phyloP scores from a whole-genome alignment of 148 eudicot genomes.

The Cornus florida region DNA sequence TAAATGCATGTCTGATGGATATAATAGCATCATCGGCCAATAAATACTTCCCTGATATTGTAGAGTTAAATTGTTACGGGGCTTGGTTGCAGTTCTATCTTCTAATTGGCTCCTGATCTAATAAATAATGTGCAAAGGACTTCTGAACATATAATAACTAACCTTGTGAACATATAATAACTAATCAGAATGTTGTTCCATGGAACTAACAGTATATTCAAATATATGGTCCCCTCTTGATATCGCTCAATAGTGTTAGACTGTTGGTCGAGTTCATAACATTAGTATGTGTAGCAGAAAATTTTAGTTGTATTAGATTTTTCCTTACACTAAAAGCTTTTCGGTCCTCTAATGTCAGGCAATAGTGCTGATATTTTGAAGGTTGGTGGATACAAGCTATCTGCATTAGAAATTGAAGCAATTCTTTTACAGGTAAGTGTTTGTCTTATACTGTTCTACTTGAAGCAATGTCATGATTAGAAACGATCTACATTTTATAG shows the following conservation, averaged over 20 bases:
- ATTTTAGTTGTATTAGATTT: background rate
- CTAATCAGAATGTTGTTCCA: background rate
- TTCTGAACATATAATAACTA: background rate
- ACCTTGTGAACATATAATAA: background rate
- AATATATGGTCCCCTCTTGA: background rate
- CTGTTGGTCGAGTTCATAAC: background rate
- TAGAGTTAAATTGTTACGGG: background rate
- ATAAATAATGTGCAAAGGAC: background rate
- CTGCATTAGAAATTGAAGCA: slow-evolving; percentile 97
- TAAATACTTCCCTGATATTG: background rate
- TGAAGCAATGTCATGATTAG: background rate
- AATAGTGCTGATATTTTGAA: slow-evolving; percentile 98
- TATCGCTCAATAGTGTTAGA: background rate
- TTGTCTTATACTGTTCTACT: slow-evolving; percentile 1
- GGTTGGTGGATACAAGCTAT: slow-evolving; percentile 95
- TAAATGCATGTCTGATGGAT: background rate
- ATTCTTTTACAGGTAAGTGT: slow-evolving; percentile 71
- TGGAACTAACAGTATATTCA: too few relatives aligned
- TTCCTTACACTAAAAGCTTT: background rate
- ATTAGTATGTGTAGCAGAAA: background rate
- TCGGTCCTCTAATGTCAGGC: slow-evolving; percentile 40
- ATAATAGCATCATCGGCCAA: background rate
- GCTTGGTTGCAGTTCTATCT: slow-evolving; percentile 1
- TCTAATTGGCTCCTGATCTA: slow-evolving; percentile 9
- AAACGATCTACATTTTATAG: background rate